Base-by-base conservation (phyloP, 768 basidiomycete genomes). In the Gloeopeniophorella convolvens region DNA sequence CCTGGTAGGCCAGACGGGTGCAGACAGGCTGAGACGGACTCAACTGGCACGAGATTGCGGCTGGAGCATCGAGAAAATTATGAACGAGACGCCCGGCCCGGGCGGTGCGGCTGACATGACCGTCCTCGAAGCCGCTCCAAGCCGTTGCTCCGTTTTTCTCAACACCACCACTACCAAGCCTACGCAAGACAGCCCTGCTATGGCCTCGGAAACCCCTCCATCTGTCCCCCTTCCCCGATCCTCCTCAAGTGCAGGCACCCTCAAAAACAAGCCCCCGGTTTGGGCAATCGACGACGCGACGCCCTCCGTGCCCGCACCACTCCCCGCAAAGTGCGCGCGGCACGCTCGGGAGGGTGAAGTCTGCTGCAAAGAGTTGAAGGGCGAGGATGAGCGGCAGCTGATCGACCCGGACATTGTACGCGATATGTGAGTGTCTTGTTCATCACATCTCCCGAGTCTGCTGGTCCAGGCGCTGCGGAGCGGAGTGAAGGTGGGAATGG, bases 341-440 rank as follows among this genome's bases (percentile, higher is more conserved):
- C 68, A 77, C 46, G 66, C 69, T 27, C 73, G 75, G 27, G 69
- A 69, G 10, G 50, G 69, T 37, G 78, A 76, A 43, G 67, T 92
- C 4, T 95, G 93, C 69, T 96, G 92, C 72, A 86, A 89, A 60
- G 89, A 93, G 47, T 79, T 95, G 51, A 89, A 81, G 62, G 79
- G 71, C 43, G 78, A 83, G 11, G 88, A 91, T 41, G 83, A 91
- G 51, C 77, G 91, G 21, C 84, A 78, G 0, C 76, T 96, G 31
- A 70, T 95, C 31, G 80, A 95, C 63, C 92, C 93, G 0, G 91
- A 94, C 55, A 70, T 94, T 40, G 77, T 95, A 16, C 82, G 90
- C 7, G 91, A 94, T 56, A 79, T 90, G 89, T 91, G 62, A 64
- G 86, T 70, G 3, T 28, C 44, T 33, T 33, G 24, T 15, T 15